Percentiles rank a stretch among this genome's conserved stretches.
Conservation (phyloP, 805 yeast species). For the Yarrowia osloensis region DNA sequence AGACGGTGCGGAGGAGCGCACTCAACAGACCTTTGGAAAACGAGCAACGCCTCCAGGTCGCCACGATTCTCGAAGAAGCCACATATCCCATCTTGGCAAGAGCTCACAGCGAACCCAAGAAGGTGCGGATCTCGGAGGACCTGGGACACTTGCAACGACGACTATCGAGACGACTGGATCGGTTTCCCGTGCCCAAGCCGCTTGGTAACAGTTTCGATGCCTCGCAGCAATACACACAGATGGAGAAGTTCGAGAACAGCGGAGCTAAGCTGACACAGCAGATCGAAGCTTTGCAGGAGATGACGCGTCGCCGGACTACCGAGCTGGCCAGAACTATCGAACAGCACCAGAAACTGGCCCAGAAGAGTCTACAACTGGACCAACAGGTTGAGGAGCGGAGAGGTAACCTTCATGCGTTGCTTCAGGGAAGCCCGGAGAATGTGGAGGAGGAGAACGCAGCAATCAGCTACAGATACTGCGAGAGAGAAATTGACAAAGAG, state of each 20-base stretch:
- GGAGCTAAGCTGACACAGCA: not conserved
- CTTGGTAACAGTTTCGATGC: conserved; percentile 5
- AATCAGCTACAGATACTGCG: not conserved
- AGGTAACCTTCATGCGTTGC: not conserved
- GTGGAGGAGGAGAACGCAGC: conserved; percentile 4
- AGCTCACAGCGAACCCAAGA: conserved; percentile 1
- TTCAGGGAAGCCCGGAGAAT: not conserved
- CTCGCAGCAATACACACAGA: not conserved
- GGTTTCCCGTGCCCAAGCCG: conserved; percentile 16
- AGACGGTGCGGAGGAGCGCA: not conserved
- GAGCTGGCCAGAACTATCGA: conserved; percentile 4
- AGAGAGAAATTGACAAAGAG: not conserved
- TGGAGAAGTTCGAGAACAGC: conserved; percentile 15
- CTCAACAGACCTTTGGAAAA: not conserved
- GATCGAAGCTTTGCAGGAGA: conserved; percentile 1
- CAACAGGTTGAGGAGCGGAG: not conserved
- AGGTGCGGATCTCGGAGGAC: conserved; percentile 12
- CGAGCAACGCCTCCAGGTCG: not conserved
- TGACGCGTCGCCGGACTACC: conserved; percentile 8
- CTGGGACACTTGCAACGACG: conserved; percentile 16
- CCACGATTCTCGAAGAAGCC: conserved; percentile 9
- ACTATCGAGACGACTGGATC: not conserved
- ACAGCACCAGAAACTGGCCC: conserved; percentile 1
- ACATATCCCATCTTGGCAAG: not conserved
- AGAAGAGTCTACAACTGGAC: conserved; percentile 1